Base-by-base conservation (phyloP, 768 basidiomycete genomes). In the Crassisporium funariophilum region DNA sequence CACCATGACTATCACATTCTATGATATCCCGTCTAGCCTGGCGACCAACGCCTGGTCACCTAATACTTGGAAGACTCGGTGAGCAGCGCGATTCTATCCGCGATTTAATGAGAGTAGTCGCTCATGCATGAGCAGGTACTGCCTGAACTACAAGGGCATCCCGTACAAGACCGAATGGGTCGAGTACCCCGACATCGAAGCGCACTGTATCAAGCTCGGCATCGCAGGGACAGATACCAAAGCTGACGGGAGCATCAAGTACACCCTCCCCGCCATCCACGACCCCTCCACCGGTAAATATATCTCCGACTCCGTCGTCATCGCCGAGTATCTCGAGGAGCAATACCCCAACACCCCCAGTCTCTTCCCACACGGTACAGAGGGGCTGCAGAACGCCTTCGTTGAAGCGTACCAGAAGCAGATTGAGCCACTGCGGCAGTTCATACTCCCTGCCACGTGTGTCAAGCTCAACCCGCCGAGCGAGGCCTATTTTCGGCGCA, bases 301-400 rank as follows among this genome's bases (percentile, higher is more conserved):
- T 44, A 17, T 77, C 20, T 25, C 73, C 0, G 75, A 79, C 42
- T 74, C 73, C 4, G 62, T 67, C 44, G 55, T 57, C 13, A 78
- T 78, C 40, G 74, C 75, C 0, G 61, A 65, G 46, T 79, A 79
- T 46, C 74, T 77, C 27, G 77, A 79, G 23, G 61, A 53, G 12
- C 58, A 60, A 0, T 78, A 75, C 50, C 73, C 76, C 4, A 47
- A 63, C 25, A 60, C 66, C 1, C 64, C 63, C 0, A 42, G 41
- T 8, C 40, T 63, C 25, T 56, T 68, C 33, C 61, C 62, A 2
- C 33, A 49, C 4, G 52, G 53, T 20, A 54, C 61, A 1, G 34
- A 42, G 3, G 56, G 46, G 2, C 45, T 64, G 4, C 61, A 65
- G n/a, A 27, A 21, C 11, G 42, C 41, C 19, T 50, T 45, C 20